These are phyloP conservation scores for Phytophthora capsici DNA, from an alignment of 352 stramenopile species.

Conservation along the genomic window DNA sequence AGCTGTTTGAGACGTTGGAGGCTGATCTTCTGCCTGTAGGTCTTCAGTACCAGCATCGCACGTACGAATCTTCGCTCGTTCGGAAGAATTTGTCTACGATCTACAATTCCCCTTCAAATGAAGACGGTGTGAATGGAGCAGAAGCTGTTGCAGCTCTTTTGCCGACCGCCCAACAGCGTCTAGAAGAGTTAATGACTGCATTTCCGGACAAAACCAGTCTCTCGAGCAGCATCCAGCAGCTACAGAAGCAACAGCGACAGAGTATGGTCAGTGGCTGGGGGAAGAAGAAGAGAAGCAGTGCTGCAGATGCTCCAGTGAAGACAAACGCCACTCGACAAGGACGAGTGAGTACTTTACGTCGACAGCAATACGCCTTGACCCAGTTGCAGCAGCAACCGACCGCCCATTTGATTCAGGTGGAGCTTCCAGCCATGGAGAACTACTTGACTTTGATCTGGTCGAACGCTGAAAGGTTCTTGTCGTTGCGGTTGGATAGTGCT, in stretches of 20 bases:
- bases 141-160: conserved; percentile 3
- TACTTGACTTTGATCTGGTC: conserved; percentile 56
- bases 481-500: conserved; percentile 30
- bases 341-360: conserved; percentile 8
- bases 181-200: conserved; percentile 25
- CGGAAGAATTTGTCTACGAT: conserved; percentile 20
- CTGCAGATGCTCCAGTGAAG: not conserved
- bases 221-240: conserved; percentile 42
- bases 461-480: conserved; percentile 41
- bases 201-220: conserved; percentile 48
- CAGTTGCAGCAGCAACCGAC: conserved; percentile 38
- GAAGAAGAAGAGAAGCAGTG: conserved; percentile 19
- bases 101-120: conserved; percentile 7
- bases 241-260: conserved; percentile 47
- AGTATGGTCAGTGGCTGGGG: conserved; percentile 49
- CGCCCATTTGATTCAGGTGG: conserved; percentile 46
- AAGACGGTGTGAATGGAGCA: not conserved
- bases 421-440: conserved; percentile 57
- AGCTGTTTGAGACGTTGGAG: conserved; percentile 28
- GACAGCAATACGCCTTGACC: conserved; percentile 21
- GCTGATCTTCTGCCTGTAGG: conserved; percentile 19
- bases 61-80: conserved; percentile 4
- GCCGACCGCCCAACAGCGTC: conserved; percentile 23
- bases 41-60: conserved; percentile 19
- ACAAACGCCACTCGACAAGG: conserved; percentile 14